Base-by-base conservation (phyloP, 148 eudicot species). In the Cornus controversa region DNA sequence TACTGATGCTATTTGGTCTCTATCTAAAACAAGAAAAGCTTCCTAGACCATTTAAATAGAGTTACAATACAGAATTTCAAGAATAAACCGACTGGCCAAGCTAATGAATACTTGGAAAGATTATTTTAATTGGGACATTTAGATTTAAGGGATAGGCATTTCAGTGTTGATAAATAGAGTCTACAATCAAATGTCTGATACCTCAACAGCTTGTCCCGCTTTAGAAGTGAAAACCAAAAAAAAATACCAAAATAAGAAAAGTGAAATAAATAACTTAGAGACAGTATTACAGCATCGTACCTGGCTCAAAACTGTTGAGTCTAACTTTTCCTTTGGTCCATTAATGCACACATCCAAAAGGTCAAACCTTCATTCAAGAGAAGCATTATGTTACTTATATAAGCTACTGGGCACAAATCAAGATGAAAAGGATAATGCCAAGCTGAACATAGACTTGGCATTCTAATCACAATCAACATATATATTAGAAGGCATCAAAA, bases 241-340 rank as follows among this genome's bases (percentile, higher is more conserved):
- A 36, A 42, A 75, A 25, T 25, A 47, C 18, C 5, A 14, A 54
- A 14, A 20, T 20, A 14, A 54, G 60, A 54, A 20, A 54, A 60
- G 24, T 60, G 64, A n/a, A 1, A 22, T 4, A 57, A 28, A 42
- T 25, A 31, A 40, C 25, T 31, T 20, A n/a, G 23, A 13, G 54
- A 66, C 28, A 36, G 11, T 24, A 53, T 7, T 15, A 50, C 70
- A 58, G 58, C 11, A 66, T 15, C 40, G 40, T 83, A 92, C 98
- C 94, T 93, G 98, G 77, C 98, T 93, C 76, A 93, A 75, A 74
- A 93, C 89, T 78, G 98, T 95, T 72, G 97, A 93, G 86, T 93
- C 88, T 75, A 95, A 90, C 94, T 93, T 93, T 72, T 91, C 98
- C 86, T 95, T 95, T 63, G 97, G 97, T 62, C 98, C 97, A 85